Percentiles rank a stretch among this genome's conserved stretches.
phyloP scores from a whole-genome alignment of 495 filamentous ascomycete genomes.

The Physcia stellaris region DNA sequence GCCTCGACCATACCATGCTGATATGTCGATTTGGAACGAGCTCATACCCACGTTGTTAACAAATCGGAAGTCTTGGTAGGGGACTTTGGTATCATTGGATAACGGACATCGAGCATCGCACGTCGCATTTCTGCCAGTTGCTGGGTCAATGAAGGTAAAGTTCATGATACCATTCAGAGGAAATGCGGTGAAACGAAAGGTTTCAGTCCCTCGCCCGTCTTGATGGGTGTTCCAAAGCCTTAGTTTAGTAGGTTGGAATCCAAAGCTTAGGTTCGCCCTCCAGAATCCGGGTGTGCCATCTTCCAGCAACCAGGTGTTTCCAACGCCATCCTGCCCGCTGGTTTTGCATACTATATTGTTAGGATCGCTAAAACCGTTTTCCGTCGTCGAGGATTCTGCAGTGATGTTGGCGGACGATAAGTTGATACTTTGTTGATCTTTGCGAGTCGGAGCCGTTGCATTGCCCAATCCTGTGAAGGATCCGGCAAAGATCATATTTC shows the following conservation, averaged over 20 bases:
- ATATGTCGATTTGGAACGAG: conserved; percentile 73
- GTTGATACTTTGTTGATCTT: conserved; percentile 66
- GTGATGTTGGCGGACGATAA: conserved; percentile 62
- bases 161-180: conserved; percentile 93
- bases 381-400: conserved; percentile 42
- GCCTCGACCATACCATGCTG: conserved; percentile 71
- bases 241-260: conserved; percentile 71
- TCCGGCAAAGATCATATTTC: conserved; percentile 83
- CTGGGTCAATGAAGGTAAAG: conserved; percentile 73
- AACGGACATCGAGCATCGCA: conserved; percentile 76
- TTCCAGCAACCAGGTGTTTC: conserved; percentile 70
- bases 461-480: conserved; percentile 88
- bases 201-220: conserved; percentile 73
- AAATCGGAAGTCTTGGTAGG: conserved; percentile 81
- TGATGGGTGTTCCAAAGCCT: conserved; percentile 81
- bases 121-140: conserved; percentile 42
- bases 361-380: conserved; percentile 60
- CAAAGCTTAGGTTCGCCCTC: conserved; percentile 70
- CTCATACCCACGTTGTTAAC: conserved; percentile 82
- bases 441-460: conserved; percentile 39
- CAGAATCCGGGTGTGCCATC: conserved; percentile 74
- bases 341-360: conserved; percentile 76
- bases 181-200: conserved; percentile 67
- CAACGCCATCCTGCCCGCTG: conserved; percentile 43
- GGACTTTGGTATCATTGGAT: conserved; percentile 44